Base-by-base conservation (phyloP, 1,139 yeast species). In the Scheffersomyces cryptocercus region DNA sequence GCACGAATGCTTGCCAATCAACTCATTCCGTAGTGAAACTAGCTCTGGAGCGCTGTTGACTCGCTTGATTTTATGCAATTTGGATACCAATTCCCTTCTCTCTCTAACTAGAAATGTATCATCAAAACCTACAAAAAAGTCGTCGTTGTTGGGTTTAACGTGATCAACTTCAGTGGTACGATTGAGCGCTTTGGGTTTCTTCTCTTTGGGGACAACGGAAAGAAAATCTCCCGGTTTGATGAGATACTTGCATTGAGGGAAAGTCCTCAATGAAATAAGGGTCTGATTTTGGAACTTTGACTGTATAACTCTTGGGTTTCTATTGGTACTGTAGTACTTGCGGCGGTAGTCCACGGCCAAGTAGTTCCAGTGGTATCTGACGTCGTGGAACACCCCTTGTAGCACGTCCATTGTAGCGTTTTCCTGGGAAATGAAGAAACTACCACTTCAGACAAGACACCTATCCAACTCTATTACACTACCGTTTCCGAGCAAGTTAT, bases 231-330 rank as follows among this genome's bases (percentile, higher is more conserved):
- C 64, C 4, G 52, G 52, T 13, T 46, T 45, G 14, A 51, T 43
- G 11, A 39, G 30, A 42, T 53, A 57, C 26, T 48, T 48, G 44
- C 58, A 61, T 20, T 49, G 43, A 5, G 63, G 64, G 36, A 45
- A 47, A 0, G 62, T 56, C 13, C 65, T 44, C 42, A 61, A 51
- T 7, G 64, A 48, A 11, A 53, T 34, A 14, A 60, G 47, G 11
- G 43, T 45, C 36, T 50, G 52, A 40, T 52, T 47, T 11, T 47
- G 41, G 37, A 58, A 49, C 41, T 53, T 53, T 5, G 59, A 48
- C 7, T 55, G 59, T 24, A 60, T 52, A n/a, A 60, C 56, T 5
- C 65, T 47, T 3, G 65, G 62, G 41, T 59, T 53, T 12, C 47
- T 49, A 20, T 51, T 50, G 35, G 53, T 53, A 47, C 61, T 53